Conservation (phyloP, 2,329 filamentous ascomycete species). For the Penicillium sp. region DNA sequence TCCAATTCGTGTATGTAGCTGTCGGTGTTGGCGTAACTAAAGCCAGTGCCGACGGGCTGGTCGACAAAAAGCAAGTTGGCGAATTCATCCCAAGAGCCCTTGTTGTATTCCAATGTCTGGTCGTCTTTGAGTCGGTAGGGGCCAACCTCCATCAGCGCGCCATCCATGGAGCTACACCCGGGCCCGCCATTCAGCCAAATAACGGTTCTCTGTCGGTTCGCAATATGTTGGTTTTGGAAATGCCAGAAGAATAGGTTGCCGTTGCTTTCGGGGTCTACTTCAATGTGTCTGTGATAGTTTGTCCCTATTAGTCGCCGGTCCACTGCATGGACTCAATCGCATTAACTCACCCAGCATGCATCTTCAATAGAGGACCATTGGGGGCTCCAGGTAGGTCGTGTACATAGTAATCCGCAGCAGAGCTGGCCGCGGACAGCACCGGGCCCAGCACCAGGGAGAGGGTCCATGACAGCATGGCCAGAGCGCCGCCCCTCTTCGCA, state of each 20-base stretch:
- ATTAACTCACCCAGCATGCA: conserved; percentile 85
- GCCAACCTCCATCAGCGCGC: conserved; percentile 91
- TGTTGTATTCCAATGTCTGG: conserved; percentile 68
- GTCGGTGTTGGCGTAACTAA: conserved; percentile 89
- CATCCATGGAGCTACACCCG: conserved; percentile 95
- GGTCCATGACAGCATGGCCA: conserved; percentile 22
- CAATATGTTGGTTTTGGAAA: conserved; percentile 91
- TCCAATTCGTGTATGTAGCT: conserved; percentile 78
- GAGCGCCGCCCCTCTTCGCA: conserved; percentile 9
- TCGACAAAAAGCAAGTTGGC: conserved; percentile 96
- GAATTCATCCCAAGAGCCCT: conserved; percentile 98
- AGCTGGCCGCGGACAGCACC: conserved; percentile 40
- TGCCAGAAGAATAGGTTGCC: conserved; percentile 99
- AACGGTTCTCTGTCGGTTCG: conserved; percentile 81
- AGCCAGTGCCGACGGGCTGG: conserved; percentile 93
- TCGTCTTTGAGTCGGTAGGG: conserved; percentile 81
- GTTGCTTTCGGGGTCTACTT: conserved; percentile 76
- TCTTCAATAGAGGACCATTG: conserved; percentile 73
- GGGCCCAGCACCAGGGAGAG: conserved; percentile 27
- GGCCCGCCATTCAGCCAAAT: conserved; percentile 97
- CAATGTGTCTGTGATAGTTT: conserved; percentile 65
- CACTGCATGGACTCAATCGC: background rate
- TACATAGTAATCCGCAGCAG: conserved; percentile 84
- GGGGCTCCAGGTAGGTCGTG: conserved; percentile 79
- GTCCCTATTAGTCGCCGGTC: background rate